A percentile compares a stretch with the other conserved stretches of the same genome.
Conservation (phyloP, 768 basidiomycete species). For the Pisolithus microcarpus region DNA sequence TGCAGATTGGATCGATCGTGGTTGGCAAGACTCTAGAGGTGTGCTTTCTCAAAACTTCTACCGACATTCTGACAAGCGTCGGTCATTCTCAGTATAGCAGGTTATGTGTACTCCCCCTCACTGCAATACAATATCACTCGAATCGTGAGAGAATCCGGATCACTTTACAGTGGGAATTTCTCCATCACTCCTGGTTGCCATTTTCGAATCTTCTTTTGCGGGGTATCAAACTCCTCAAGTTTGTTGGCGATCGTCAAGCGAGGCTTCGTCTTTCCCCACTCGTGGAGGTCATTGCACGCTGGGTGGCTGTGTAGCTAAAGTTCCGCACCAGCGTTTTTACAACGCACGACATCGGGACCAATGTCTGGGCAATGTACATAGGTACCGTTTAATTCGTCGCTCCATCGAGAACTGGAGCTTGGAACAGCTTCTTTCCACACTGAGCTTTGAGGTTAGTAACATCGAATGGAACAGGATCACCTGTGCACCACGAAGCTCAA, state of each 20-base stretch:
- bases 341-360: neutral
- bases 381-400: neutral
- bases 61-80: no score
- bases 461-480: neutral
- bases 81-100: no score
- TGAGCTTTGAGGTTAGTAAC: neutral
- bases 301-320: neutral
- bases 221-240: neutral
- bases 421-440: neutral
- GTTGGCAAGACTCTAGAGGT: neutral
- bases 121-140: neutral
- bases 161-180: neutral
- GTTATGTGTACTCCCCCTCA: no score
- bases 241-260: neutral
- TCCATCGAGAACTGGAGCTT: neutral
- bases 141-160: neutral
- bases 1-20: conserved; percentile 38
- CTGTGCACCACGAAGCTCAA: neutral
- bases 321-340: neutral
- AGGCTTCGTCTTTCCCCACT: neutral
- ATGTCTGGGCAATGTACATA: neutral
- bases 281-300: neutral
- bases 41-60: neutral
- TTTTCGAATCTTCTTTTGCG: conserved; percentile 1
- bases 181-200: neutral